Evolutionary conservation across 75 land plant species (phyloP).

Genomic region (Pinus tabuliformis): DNA sequence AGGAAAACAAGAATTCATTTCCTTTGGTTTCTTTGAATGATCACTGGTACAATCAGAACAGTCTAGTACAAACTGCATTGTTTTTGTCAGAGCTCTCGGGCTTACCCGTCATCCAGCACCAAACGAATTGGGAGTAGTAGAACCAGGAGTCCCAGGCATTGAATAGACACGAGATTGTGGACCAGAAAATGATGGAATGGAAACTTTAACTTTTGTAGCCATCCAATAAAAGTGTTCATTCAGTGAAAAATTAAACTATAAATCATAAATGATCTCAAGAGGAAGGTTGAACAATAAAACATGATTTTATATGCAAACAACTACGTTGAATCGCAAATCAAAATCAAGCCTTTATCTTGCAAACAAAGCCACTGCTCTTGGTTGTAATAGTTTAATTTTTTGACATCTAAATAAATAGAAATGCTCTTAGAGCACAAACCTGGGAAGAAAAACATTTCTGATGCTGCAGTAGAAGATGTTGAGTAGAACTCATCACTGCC

Average conservation of each 20-base stretch:
- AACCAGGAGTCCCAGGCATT: background rate
- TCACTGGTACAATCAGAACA: conserved; percentile 17
- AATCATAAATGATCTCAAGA: background rate
- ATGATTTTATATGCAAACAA: background rate
- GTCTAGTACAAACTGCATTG: conserved; percentile 15
- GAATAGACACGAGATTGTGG: background rate
- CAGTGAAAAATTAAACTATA: background rate
- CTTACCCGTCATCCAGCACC: conserved; percentile 15
- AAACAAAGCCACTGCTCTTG: conserved; percentile 1
- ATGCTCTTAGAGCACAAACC: background rate
- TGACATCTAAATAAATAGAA: background rate
- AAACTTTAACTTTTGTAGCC: background rate
- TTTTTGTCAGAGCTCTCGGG: conserved; percentile 13
- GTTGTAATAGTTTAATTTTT: background rate
- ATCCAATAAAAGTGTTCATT: background rate
- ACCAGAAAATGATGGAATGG: conserved; percentile 6
- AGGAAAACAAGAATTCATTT: conserved; percentile 11
- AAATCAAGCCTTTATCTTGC: background rate
- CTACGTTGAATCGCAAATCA: background rate
- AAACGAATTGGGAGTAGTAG: conserved; percentile 6
- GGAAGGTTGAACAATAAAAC: background rate
- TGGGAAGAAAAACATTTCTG: conserved; percentile 10
- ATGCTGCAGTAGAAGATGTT: conserved; percentile 4
- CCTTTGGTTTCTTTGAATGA: conserved; percentile 15
- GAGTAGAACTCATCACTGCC: conserved; percentile 14